Evolutionary conservation across 495 filamentous ascomycete species (phyloP), one percentile per base, ranked within the genome.

Genomic region (Hypoxylon trugodes): DNA sequence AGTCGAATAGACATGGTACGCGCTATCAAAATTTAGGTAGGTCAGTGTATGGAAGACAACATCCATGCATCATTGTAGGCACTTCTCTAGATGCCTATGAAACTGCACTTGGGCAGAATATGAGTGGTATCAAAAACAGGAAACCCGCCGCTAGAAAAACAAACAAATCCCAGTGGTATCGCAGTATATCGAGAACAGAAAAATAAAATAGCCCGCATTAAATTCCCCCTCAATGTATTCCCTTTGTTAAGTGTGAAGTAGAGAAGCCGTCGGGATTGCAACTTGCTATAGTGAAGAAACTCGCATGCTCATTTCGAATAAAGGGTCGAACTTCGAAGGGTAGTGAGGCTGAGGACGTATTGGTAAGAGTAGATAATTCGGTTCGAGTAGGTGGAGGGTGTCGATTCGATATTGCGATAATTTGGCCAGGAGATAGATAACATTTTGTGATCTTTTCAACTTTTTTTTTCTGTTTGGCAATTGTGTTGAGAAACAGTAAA

Each of bases 91-190:
- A 42, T 40, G 65, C 54, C 59, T 46, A 38, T 51, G 49, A 57
- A 53, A 30, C 59, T 60, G 65, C 55, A 35, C 59, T 30, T 36
- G 10, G 21, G 59, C 65, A 60, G 42, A 46, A 13, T 36, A 24
- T 59, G 13, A 59, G 60, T 68, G 65, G 65, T 68, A 68, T 68
- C 65, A 68, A 59, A 63, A 68, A 59, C 51, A 65, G 24, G 40
- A 32, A 68, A 52, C 53, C 33, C 50, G 49, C 48, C 55, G 36
- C 41, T 41, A 68, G 33, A 60, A 63, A 61, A 46, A 55, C 36
- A 55, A 37, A 59, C 40, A 66, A 61, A 60, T 37, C 43, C 65
- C 54, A 48, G 50, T 68, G 65, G 60, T 68, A 64, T 68, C 65
- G 60, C 50, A 59, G 49, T 68, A 63, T 68, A 68, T 68, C 55